Conservation (phyloP, 129 eudicot genomes). For the Escallonia rubra region DNA sequence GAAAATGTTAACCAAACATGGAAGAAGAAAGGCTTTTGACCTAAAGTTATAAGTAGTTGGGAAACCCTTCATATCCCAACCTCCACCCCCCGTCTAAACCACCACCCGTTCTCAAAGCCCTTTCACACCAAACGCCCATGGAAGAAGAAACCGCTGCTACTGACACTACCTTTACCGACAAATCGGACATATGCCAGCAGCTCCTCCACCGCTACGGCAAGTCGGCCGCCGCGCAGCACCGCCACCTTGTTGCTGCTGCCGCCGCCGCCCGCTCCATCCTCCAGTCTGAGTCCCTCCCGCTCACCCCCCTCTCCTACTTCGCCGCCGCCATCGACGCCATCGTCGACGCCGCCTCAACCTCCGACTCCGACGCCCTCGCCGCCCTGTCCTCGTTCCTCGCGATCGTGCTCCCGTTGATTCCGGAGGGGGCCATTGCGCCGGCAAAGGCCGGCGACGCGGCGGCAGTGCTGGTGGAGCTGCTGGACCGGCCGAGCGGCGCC, state of each 20-base stretch:
- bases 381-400: conserved; percentile 74
- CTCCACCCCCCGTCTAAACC: no score
- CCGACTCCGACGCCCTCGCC: conserved; percentile 52
- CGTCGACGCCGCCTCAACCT: conserved; percentile 34
- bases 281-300: conserved; percentile 52
- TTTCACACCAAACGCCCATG: conserved; percentile 4
- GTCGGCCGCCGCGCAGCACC: conserved; percentile 91
- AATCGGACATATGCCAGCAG: conserved; percentile 58
- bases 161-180: conserved; percentile 27
- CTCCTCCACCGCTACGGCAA: conserved; percentile 74
- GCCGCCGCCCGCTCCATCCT: conserved; percentile 87
- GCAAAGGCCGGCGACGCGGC: conserved; percentile 63
- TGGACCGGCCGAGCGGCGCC: conserved; percentile 33
- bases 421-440: conserved; percentile 37
- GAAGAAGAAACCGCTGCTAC: conserved; percentile 21
- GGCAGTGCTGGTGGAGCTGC: conserved; percentile 40
- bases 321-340: conserved; percentile 72
- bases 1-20: no score
- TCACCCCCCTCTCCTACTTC: conserved; percentile 82
- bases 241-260: conserved; percentile 91
- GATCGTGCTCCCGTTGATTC: conserved; percentile 68
- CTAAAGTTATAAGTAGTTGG: no score
- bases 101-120: no score
- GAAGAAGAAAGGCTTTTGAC: no score
- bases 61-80: no score